Evolutionary conservation across 306 rosid genomes (phyloP).

Genomic region (Inga laurina): DNA sequence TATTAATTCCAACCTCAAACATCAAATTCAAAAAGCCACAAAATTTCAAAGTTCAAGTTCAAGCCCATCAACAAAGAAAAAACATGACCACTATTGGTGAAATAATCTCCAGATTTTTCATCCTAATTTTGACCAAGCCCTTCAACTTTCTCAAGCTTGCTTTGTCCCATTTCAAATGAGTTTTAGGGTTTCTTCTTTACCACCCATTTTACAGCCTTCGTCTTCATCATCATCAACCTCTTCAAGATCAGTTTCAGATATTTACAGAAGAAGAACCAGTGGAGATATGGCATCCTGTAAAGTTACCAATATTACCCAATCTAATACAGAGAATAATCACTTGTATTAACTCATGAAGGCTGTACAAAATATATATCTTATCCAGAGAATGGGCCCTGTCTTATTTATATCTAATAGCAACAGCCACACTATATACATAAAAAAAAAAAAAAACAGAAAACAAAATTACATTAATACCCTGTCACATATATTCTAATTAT

Average conservation of each 20-base stretch:
- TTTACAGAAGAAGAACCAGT: background rate
- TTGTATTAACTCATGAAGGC: too few species aligned
- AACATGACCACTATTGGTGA: too few species aligned
- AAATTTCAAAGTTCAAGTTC: background rate
- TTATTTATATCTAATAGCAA: too few species aligned
- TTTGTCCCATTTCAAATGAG: conserved; percentile 28
- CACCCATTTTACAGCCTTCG: conserved; percentile 32
- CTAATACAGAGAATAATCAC: too few species aligned
- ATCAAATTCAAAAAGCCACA: background rate
- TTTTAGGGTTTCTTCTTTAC: conserved; percentile 27
- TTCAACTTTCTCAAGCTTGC: background rate
- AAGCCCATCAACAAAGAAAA: background rate
- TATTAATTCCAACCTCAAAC: too few species aligned
- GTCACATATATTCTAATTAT: too few species aligned
- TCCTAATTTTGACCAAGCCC: background rate
- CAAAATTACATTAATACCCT: too few species aligned
- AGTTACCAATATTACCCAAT: too few species aligned
- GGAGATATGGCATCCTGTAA: background rate
- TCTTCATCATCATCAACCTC: background rate
- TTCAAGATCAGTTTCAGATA: background rate
- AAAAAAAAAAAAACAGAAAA: too few species aligned
- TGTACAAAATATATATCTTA: too few species aligned
- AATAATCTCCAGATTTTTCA: background rate
- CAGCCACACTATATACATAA: too few species aligned
- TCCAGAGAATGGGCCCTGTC: too few species aligned